Base-by-base conservation (phyloP, 2,329 filamentous ascomycete genomes). In the Sclerotinia borealis region DNA sequence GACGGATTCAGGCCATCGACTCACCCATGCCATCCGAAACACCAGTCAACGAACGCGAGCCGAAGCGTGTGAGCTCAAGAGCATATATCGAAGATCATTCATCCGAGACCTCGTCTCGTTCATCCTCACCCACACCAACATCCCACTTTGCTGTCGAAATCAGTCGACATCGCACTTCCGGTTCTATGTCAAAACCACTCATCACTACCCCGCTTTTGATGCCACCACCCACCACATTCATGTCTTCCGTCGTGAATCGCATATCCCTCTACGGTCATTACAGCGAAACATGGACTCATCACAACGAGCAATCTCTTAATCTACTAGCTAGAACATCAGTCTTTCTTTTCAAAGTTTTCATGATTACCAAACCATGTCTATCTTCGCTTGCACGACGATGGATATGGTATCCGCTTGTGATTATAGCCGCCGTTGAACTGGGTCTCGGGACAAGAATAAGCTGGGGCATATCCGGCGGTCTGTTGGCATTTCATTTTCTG, bases 261-360 rank as follows among this genome's bases (percentile, higher is more conserved):
- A 49, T 75, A 34, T 59, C 65, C 19, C 59, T 74, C 8, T 68
- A 69, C 36, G 70, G 75, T 56, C 77, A 82, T 65, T 76, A 71
- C 65, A 69, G 69, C 52, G 66, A 68, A 67, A 71, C 69, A 48
- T 76, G 73, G 70, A 66, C 68, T 48, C 64, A 61, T 9, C 72
- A 64, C 39, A 74, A 77, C 66, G 69, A 67, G 8, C 73, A 72
- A 27, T 70, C 71, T 6, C 68, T 75, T 37, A 62, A 69, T 10
- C 66, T 74, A 67, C 71, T 75, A 74, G 74, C 74, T 55, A 86
- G 87, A 54, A 75, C 91, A 4, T 69, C 75, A 1, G 69, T 93
- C 0, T 93, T 96, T 68, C 74, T 88, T 4, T 68, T 82, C 56
- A 96, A 96, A 75, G 76, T 92, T 11, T 76, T 82, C 13, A 84